Evolutionary conservation across 495 filamentous ascomycete species (phyloP), one percentile per base, ranked within the genome.

Genomic region (Tuber umbilicatum): DNA sequence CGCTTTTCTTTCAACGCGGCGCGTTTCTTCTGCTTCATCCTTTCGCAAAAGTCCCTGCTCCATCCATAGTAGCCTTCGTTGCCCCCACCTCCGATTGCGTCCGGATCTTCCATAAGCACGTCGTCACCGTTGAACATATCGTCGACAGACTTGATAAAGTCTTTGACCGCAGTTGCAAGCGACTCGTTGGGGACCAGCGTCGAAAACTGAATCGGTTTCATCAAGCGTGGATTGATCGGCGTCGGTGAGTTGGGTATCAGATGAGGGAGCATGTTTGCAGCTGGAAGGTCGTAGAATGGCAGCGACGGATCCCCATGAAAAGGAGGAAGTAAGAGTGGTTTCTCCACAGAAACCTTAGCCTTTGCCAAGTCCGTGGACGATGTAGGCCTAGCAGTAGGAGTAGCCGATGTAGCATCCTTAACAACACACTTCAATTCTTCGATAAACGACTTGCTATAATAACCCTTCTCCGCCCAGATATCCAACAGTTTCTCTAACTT

Each of bases 1-100:
- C 55, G 55, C 55, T 73, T 78, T 70, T 2, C 70, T 69, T 37
- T 75, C 76, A 64, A 73, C 40, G 76, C 81, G 16, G 81, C 84
- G 70, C 86, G 85, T 73, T 83, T 84, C 55, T 88, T 85, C 71
- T 87, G 87, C 81, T 90, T 92, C 91, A 94, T 96, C 75, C 90
- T 90, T 77, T 92, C 86, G 84, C 92, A 96, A 77, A 96, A 97
- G 12, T 85, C 83, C 68, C 87, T 88, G 21, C 91, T 93, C 93
- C 93, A 97, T 50, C 92, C 93, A 81, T 95, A 95, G 80, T 97
- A 96, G 12, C 89, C 90, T 43, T 94, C 89, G 12, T 89, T 89
- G 27, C 84, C 84, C 17, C 86, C 77, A 81, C 94, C 91, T 27
- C 94, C 93, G 40, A 97, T 85, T 74, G 90, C 88, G 79, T 93